Evolutionary conservation across 805 yeast species (phyloP).

Genomic region (Wickerhamiella hasegawae): DNA sequence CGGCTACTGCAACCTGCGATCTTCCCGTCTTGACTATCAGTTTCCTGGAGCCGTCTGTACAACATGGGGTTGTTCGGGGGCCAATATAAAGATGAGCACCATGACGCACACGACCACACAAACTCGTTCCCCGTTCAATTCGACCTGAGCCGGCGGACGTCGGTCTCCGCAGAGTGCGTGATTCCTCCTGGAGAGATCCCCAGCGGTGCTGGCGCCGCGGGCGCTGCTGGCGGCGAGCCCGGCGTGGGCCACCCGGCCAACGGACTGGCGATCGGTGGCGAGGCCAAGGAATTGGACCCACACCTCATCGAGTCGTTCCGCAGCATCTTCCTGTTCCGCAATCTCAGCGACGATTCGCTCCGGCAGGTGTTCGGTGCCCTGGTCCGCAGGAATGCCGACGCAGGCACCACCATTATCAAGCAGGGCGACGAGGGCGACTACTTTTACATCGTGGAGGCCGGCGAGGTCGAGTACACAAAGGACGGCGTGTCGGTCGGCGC

Average conservation of each 20-base stretch:
- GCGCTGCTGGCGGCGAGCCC: background rate
- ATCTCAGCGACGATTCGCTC: slow-evolving; percentile 62
- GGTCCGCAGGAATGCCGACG: slow-evolving; percentile 46
- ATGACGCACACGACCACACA: background rate
- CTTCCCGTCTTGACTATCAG: no score
- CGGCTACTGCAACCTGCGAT: no score
- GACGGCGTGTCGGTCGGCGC: slow-evolving; percentile 55
- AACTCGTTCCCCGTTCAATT: background rate
- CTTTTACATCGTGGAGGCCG: slow-evolving; percentile 74
- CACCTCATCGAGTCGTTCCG: slow-evolving; percentile 58
- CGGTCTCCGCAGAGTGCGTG: slow-evolving; percentile 5
- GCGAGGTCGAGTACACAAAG: slow-evolving; percentile 67
- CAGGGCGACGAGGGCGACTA: slow-evolving; percentile 95
- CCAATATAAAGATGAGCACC: background rate
- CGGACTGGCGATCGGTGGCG: background rate
- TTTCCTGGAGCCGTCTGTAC: no score
- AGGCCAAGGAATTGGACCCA: slow-evolving; percentile 35
- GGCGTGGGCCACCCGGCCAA: background rate
- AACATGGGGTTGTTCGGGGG: background rate
- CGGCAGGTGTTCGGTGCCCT: slow-evolving; percentile 73
- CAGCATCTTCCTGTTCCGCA: slow-evolving; percentile 71
- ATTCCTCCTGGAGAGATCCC: background rate
- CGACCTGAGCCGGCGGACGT: slow-evolving; percentile 5
- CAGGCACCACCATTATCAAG: slow-evolving; percentile 51
- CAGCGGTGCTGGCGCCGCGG: background rate